Conservation (phyloP, 1,284 basidiomycete species). For the Ceratobasidium sp. region DNA sequence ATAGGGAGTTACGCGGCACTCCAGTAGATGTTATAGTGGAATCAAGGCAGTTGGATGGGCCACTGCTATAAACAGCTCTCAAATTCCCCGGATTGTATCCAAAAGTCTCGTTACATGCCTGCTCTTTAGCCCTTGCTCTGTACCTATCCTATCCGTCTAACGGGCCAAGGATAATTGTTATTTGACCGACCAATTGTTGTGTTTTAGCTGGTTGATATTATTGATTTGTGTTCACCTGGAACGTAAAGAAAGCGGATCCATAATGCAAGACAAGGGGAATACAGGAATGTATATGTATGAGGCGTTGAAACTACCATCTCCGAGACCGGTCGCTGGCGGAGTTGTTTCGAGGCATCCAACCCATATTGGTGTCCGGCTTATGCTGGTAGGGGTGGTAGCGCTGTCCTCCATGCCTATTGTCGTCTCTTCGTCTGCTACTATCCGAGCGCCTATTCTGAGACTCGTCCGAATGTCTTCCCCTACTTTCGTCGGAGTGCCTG, state of each 20-base stretch:
- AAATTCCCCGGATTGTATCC: background rate
- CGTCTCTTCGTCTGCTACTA: background rate
- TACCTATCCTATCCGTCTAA: conserved; percentile 8
- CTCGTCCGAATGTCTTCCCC: background rate
- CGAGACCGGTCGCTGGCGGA: conserved; percentile 7
- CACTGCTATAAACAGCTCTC: background rate
- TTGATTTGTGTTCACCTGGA: background rate
- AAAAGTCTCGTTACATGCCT: conserved; percentile 16
- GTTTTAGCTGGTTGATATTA: conserved; percentile 25
- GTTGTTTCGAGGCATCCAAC: conserved; percentile 35
- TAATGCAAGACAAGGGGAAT: background rate
- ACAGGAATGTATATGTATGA: background rate
- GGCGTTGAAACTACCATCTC: background rate
- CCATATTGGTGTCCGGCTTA: conserved; percentile 9
- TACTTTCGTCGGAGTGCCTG: background rate
- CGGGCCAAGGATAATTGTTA: conserved; percentile 13
- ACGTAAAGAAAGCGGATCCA: background rate
- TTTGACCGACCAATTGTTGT: conserved; percentile 18
- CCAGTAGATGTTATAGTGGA: conserved; percentile 1
- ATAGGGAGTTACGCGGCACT: conserved; percentile 43
- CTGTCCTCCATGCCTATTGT: background rate
- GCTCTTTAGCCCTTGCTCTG: conserved; percentile 3
- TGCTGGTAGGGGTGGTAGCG: conserved; percentile 28
- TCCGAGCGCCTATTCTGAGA: background rate
- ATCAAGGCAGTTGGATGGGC: background rate